Base-by-base conservation (phyloP, 257 asterid species). In the Lantana camara region DNA sequence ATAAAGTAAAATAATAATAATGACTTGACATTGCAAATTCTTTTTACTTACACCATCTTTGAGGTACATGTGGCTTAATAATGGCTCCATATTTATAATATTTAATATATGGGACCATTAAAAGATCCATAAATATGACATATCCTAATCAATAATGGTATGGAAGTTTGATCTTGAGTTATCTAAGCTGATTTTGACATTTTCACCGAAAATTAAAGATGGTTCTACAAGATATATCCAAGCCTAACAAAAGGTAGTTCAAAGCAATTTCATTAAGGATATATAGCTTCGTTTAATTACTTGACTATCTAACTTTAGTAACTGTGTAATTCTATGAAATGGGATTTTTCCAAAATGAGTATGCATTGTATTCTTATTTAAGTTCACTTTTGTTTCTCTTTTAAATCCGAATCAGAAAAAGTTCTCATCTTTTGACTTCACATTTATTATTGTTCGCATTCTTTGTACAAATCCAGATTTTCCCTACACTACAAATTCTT, bases 31-130 rank as follows among this genome's bases (percentile, higher is more conserved):
- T n/a, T n/a, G n/a, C n/a, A n/a, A n/a, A n/a, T n/a, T n/a, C n/a
- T n/a, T n/a, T n/a, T 40, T 0, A 3, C 8, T 5, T 2, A 20
- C 34, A 44, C 54, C 41, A 27, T 38, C 19, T 35, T 57, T 29
- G n/a, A n/a, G n/a, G 44, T 21, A 72, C 45, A 58, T 9, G 67
- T 71, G 67, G 72, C 64, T 51, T 52, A 41, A 57, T 58, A 49
- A 19, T 42, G 58, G 57, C 46, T 40, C 34, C 48, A 55, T 30
- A 17, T 19, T 17, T 34, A 37, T 9, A 46, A 3, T 21, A 5
- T 34, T 21, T 8, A 12, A 0, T 0, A 13, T 7, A 20, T 35
- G 49, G 59, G 70, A 53, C 61, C 55, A 54, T 37, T 12, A 14
- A 15, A 49, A 48, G 21, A 16, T n/a, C n/a, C n/a, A n/a, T 32